Evolutionary conservation across 495 filamentous ascomycete genomes (phyloP).

Genomic region (Aspergillus baeticus): DNA sequence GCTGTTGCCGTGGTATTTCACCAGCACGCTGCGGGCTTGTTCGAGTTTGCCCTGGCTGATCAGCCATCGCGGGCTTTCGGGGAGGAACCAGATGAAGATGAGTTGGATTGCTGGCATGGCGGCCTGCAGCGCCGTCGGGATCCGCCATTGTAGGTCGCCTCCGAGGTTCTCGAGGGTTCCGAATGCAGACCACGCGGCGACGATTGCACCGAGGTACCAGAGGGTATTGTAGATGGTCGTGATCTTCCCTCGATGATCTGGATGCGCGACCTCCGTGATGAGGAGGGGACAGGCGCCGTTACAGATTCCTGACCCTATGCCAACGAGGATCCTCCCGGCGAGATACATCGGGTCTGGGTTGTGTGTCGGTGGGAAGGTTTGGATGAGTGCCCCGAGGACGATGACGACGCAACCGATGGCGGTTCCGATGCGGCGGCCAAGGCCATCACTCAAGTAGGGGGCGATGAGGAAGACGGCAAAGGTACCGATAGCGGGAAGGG

Average conservation of each 20-base stretch:
- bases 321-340: neutral
- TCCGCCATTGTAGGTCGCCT: neutral
- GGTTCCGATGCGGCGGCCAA: neutral
- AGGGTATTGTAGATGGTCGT: neutral
- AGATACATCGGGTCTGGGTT: neutral
- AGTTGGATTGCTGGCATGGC: no score
- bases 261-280: neutral
- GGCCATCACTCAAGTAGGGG: neutral
- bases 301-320: neutral
- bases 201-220: neutral
- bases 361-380: neutral
- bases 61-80: no score
- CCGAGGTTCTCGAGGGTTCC: neutral
- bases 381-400: neutral
- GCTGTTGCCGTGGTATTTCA: no score
- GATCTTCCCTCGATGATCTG: neutral
- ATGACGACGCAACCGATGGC: neutral
- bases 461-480: neutral
- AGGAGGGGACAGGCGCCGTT: neutral
- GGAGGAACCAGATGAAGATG: no score
- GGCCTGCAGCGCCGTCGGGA: no score
- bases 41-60: no score
- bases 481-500: neutral
- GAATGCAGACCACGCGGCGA: neutral
- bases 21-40: no score